Conservation (phyloP, 2,329 filamentous ascomycete species). For the Fragosphaeria purpurea region DNA sequence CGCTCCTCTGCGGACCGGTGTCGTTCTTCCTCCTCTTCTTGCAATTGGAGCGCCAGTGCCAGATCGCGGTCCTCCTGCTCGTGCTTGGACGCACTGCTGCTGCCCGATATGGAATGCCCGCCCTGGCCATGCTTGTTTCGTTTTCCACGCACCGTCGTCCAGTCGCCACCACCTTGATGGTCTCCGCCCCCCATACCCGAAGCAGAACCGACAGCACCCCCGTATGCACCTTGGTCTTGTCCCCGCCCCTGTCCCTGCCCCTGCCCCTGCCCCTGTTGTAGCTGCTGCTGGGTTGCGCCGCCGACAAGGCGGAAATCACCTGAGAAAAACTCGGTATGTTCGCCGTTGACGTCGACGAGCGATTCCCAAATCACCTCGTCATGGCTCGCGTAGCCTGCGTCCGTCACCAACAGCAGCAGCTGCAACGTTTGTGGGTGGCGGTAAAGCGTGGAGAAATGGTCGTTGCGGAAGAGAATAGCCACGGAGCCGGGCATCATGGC, state of each 20-base stretch:
- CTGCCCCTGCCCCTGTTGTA: too few relatives aligned
- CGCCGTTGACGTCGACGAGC: conserved; percentile 77
- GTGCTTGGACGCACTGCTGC: conserved; percentile 16
- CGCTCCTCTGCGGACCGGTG: conserved; percentile 53
- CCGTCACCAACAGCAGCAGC: conserved; percentile 79
- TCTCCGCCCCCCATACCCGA: neutral
- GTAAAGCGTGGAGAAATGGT: conserved; percentile 92
- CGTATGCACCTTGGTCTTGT: neutral
- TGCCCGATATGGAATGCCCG: too few relatives aligned
- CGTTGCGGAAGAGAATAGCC: conserved; percentile 90
- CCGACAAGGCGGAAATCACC: conserved; percentile 86
- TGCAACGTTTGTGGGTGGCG: conserved; percentile 70
- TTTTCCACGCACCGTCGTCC: conserved; percentile 45
- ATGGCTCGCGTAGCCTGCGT: conserved; percentile 79
- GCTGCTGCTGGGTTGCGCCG: conserved; percentile 27
- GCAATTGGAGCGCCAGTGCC: conserved; percentile 80
- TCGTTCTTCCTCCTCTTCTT: conserved; percentile 84
- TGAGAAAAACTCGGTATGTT: conserved; percentile 71
- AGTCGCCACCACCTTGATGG: conserved; percentile 29
- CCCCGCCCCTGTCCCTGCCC: neutral
- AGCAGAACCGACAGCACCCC: neutral
- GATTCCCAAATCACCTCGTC: conserved; percentile 96
- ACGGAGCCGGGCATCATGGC: conserved; percentile 67
- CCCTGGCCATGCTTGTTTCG: conserved; percentile 16
- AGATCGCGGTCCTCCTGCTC: conserved; percentile 78